Evolutionary conservation across 2,329 filamentous ascomycete species (phyloP), one percentile per base, ranked within the genome.

Genomic region (Diaporthe batatas): DNA sequence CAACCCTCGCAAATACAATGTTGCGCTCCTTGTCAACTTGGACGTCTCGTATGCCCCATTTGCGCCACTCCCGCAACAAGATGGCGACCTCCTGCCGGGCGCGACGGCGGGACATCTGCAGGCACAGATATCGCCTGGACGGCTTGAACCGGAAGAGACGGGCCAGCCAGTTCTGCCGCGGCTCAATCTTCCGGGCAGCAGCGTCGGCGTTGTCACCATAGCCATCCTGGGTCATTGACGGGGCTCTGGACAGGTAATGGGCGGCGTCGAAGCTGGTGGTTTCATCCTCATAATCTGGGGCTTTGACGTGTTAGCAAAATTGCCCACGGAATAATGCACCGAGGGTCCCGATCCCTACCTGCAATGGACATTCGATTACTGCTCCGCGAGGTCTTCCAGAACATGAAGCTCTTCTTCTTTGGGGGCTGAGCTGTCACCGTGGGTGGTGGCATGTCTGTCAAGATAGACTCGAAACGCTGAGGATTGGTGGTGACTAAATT

Each of bases 91-190:
- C 95, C 78, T 93, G 92, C 55, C 94, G 91, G 55, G 92, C 93
- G 73, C 91, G 89, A n/a, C 88, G 87, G 77, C 92, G 92, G 6
- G 92, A 90, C 32, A 94, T 87, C 4, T 87, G 88, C 80, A 98
- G 91, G 80, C 94, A 96, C 21, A 98, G 82, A 36, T 93, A 88
- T 75, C 90, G 90, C 21, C 86, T 92, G 0, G 92, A 93, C 1
- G 96, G 96, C 80, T 96, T 98, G 79, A 98, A 92, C 71, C 94
- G 91, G 84, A 98, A 94, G 58, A 98, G 90, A 21, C 94, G 93
- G 39, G 94, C 92, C 69, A 98, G 89, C 95, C 96, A 98, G 77
- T 93, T 97, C 79, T 94, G 91, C 79, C 91, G 92, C 39, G 90
- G 88, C 75, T 91, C 91, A 78, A 89, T 93, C 82, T 87, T 87